These are phyloP conservation scores for Tillandsia leiboldiana DNA, from an alignment of 176 grass and related monocot genomes.

Conservation along the genomic window DNA sequence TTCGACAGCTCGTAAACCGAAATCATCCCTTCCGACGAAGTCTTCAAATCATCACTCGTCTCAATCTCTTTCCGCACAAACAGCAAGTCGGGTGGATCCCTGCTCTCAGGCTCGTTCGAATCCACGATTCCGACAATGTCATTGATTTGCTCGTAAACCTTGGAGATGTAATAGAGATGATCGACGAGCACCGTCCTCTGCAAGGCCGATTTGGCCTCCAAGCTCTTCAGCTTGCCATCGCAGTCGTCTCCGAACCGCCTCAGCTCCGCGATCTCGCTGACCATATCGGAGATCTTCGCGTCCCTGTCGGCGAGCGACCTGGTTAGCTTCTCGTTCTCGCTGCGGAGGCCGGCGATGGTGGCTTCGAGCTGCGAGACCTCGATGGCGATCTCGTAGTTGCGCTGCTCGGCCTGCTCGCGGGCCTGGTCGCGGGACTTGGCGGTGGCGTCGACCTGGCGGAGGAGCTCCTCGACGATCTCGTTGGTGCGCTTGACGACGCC, in stretches of 20 bases:
- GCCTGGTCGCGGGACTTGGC: conserved; percentile 50
- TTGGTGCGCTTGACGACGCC: conserved; percentile 89
- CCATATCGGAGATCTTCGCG: conserved; percentile 21
- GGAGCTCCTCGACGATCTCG: conserved; percentile 85
- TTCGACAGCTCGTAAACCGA: conserved; percentile 44
- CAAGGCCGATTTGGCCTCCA: conserved; percentile 54
- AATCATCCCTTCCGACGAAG: conserved; percentile 51
- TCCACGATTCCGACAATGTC: conserved; percentile 43
- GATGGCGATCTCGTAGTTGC: conserved; percentile 96
- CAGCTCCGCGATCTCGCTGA: conserved; percentile 37
- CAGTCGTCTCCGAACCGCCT: conserved; percentile 23
- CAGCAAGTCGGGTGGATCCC: conserved; percentile 39
- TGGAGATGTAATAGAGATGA: conserved; percentile 61
- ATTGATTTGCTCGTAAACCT: conserved; percentile 47
- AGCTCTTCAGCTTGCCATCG: conserved; percentile 16
- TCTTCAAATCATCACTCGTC: conserved; percentile 66
- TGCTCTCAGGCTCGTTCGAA: conserved; percentile 15
- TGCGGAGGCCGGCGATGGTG: conserved; percentile 14
- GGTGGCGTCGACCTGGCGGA: conserved; percentile 57
- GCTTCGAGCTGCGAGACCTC: conserved; percentile 98
- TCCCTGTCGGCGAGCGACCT: conserved; percentile 23
- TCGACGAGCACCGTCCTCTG: conserved; percentile 77
- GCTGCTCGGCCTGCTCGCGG: conserved; percentile 56
- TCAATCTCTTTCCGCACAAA: conserved; percentile 73
- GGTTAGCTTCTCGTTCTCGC: conserved; percentile 42